phyloP scores from a whole-genome alignment of 1,284 basidiomycete genomes.

The Macrocystidia cucumis region DNA sequence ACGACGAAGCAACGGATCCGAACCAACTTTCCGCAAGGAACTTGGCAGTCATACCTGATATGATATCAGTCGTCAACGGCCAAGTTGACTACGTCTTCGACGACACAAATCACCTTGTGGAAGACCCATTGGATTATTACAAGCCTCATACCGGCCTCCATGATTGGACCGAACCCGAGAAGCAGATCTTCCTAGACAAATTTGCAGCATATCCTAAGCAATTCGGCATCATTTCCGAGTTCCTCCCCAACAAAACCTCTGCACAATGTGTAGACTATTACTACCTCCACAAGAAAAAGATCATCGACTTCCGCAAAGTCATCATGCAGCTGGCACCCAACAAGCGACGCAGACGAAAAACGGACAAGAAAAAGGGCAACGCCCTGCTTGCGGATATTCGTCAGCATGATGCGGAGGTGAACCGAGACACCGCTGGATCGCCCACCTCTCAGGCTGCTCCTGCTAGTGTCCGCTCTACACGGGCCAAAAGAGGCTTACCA shows the following conservation, averaged over 20 bases:
- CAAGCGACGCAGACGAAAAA: slow-evolving; percentile 50
- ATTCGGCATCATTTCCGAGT: slow-evolving; percentile 83
- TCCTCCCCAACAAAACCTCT: slow-evolving; percentile 79
- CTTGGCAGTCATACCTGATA: slow-evolving; percentile 88
- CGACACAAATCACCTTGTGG: slow-evolving; percentile 79
- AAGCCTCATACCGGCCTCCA: slow-evolving; percentile 61
- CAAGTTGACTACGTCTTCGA: slow-evolving; percentile 63
- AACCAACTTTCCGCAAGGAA: slow-evolving; percentile 82
- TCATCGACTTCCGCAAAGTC: slow-evolving; percentile 79
- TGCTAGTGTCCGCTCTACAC: slow-evolving; percentile 22
- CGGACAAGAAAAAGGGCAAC: slow-evolving; percentile 69
- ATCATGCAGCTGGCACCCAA: slow-evolving; percentile 58
- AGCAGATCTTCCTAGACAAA: slow-evolving; percentile 71
- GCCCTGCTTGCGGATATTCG: slow-evolving; percentile 73
- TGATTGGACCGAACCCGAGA: slow-evolving; percentile 88
- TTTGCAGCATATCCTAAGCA: slow-evolving; percentile 90
- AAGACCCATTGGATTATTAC: slow-evolving; percentile 77
- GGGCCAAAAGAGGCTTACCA: slow-evolving; percentile 23
- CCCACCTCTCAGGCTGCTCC: slow-evolving; percentile 21
- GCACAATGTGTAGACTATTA: slow-evolving; percentile 91
- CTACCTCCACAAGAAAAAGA: slow-evolving; percentile 89
- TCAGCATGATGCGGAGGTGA: slow-evolving; percentile 67
- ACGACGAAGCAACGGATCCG: slow-evolving; percentile 89
- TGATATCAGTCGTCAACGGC: slow-evolving; percentile 70
- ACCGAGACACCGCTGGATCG: too few species aligned